phyloP scores from a whole-genome alignment of 208 protist species.

The Spongospora subterranea region DNA sequence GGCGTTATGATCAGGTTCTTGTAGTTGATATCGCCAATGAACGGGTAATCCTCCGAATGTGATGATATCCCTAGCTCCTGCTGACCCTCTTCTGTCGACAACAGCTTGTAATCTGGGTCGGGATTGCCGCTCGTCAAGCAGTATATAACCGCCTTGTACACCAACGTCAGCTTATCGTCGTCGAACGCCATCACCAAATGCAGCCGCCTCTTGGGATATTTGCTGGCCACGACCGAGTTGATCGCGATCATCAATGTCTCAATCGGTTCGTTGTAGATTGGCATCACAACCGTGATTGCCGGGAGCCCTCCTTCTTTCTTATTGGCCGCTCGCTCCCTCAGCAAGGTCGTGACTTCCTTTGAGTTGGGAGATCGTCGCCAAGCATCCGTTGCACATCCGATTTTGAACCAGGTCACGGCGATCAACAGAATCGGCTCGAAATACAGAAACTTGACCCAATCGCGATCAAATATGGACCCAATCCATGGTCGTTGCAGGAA shows the following conservation, averaged over 20 bases:
- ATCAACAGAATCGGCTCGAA: constrained; percentile 44
- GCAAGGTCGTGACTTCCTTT: not conserved
- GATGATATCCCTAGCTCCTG: not conserved
- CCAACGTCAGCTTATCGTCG: constrained; percentile 51
- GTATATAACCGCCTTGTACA: constrained; percentile 53
- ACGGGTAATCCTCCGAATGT: constrained; percentile 25
- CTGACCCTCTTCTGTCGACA: constrained; percentile 29
- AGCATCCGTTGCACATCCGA: constrained; percentile 30
- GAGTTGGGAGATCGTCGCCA: constrained; percentile 17
- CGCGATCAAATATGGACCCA: constrained; percentile 34
- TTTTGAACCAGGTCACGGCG: constrained; percentile 51
- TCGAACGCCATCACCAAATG: constrained; percentile 52
- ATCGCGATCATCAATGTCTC: constrained; percentile 48
- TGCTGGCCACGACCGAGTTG: constrained; percentile 4
- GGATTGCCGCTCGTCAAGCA: constrained; percentile 56
- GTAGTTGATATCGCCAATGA: constrained; percentile 55
- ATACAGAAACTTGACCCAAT: constrained; percentile 21
- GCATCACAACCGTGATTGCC: constrained; percentile 44
- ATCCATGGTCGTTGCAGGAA: constrained; percentile 17
- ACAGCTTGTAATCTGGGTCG: constrained; percentile 11
- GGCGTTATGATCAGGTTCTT: constrained; percentile 51
- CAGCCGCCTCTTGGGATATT: constrained; percentile 41
- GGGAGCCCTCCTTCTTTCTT: not conserved
- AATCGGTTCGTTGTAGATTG: constrained; percentile 52
- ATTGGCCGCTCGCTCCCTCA: not conserved